These are phyloP conservation scores for Magnusiomyces suaveolens DNA, from an alignment of 1,139 yeast species.

Conservation along the genomic window DNA sequence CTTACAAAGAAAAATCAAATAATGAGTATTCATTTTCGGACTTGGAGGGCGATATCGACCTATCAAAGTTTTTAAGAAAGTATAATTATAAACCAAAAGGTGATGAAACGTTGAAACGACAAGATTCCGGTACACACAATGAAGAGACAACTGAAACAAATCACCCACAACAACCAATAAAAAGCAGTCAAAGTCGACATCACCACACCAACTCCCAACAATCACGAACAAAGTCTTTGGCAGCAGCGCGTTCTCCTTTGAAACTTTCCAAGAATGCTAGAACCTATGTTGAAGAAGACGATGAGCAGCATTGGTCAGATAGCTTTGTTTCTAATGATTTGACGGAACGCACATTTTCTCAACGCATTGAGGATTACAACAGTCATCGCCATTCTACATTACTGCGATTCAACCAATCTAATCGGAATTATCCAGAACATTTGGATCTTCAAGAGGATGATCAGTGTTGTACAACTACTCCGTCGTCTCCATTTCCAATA, in stretches of 20 bases:
- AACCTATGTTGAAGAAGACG: slow-evolving; percentile 15
- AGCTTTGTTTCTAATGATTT: slow-evolving; percentile 21
- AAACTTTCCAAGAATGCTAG: not conserved
- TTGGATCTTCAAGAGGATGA: not conserved
- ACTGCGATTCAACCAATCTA: not conserved
- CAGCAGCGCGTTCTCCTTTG: not conserved
- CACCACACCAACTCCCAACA: not conserved
- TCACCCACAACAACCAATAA: slow-evolving; percentile 4
- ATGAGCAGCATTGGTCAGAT: slow-evolving; percentile 8
- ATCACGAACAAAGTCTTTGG: too few relatives aligned
- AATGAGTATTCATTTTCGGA: slow-evolving; percentile 24
- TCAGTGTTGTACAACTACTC: not conserved
- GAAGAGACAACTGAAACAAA: not conserved
- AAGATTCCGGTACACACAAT: not conserved
- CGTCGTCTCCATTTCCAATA: not conserved
- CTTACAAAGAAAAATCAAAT: slow-evolving; percentile 18
- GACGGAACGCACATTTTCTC: slow-evolving; percentile 6
- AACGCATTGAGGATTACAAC: not conserved
- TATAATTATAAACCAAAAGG: not conserved
- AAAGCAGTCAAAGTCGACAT: not conserved
- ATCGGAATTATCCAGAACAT: too few relatives aligned
- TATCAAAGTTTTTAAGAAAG: slow-evolving; percentile 16
- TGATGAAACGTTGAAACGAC: not conserved
- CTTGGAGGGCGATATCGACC: slow-evolving; percentile 24
- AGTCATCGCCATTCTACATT: slow-evolving; percentile 3